Conservation (phyloP, 2,329 filamentous ascomycete genomes). For the Trichoderma afroharzianum region DNA sequence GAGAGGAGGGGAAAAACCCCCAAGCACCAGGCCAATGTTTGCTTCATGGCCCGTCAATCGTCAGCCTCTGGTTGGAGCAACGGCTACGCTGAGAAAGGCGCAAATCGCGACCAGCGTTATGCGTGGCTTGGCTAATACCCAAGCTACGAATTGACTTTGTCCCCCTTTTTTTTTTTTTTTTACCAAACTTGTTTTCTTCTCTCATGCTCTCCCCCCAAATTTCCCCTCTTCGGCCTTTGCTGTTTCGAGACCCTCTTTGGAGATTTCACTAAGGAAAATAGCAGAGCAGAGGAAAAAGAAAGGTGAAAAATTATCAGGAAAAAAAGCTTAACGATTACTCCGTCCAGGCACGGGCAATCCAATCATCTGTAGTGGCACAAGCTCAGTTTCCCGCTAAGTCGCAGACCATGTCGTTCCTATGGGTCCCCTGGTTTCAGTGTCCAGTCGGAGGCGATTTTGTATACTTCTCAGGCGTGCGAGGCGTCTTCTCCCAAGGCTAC, state of each 20-base stretch:
- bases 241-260: slow-evolving; percentile 4
- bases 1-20: neutral
- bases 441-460: neutral
- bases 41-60: neutral
- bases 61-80: neutral
- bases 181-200: neutral
- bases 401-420: slow-evolving; percentile 4
- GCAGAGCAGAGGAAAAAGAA: neutral
- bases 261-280: neutral
- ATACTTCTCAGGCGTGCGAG: slow-evolving; percentile 12
- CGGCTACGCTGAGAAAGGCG: neutral
- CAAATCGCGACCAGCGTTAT: slow-evolving; percentile 11
- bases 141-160: neutral
- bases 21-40: slow-evolving; percentile 3
- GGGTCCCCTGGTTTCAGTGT: slow-evolving; percentile 14
- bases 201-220: neutral
- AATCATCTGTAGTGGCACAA: slow-evolving; percentile 13
- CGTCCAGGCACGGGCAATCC: slow-evolving; percentile 5
- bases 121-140: slow-evolving; percentile 9
- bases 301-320: neutral
- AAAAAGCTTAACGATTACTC: neutral
- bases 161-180: neutral
- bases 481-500: slow-evolving; percentile 4
- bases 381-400: slow-evolving; percentile 16
- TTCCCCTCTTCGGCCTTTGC: slow-evolving; percentile 6